Evolutionary conservation across 345 rosid genomes (phyloP).

Genomic region (Populus simonii): DNA sequence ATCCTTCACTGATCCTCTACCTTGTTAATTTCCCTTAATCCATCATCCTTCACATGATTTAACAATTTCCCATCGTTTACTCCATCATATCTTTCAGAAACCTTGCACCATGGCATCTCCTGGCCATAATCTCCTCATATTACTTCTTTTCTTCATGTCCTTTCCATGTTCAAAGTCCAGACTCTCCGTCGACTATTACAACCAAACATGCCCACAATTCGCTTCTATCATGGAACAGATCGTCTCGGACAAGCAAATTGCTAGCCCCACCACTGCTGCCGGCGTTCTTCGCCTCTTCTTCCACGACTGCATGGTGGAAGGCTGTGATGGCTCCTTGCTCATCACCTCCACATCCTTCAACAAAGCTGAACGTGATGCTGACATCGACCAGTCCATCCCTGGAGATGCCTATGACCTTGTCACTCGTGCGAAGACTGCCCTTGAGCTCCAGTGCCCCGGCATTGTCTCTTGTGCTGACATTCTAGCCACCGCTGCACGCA

Average conservation of each 20-base stretch:
- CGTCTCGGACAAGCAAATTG: slow-evolving; percentile 10
- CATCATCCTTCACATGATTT: not conserved
- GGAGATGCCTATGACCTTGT: slow-evolving; percentile 23
- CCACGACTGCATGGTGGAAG: slow-evolving; percentile 22
- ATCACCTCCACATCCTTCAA: slow-evolving; percentile 15
- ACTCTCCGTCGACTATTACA: slow-evolving; percentile 14
- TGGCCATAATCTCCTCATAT: not conserved
- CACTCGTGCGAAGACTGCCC: slow-evolving; percentile 14
- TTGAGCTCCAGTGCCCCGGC: slow-evolving; percentile 21
- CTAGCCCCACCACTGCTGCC: slow-evolving; percentile 15
- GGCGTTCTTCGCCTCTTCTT: slow-evolving; percentile 21
- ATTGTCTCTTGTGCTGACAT: slow-evolving; percentile 23
- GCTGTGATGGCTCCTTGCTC: slow-evolving; percentile 12
- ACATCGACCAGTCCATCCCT: slow-evolving; percentile 14
- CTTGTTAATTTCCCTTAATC: not conserved
- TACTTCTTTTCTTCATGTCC: not conserved
- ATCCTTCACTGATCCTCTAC: not conserved
- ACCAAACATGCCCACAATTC: slow-evolving; percentile 11
- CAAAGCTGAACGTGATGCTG: slow-evolving; percentile 11
- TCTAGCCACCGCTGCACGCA: slow-evolving; percentile 16
- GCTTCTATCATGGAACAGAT: not conserved
- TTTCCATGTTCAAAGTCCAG: not conserved
- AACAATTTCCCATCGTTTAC: not conserved
- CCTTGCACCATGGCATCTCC: not conserved
- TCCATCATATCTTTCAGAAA: not conserved